Conservation (phyloP, 1,284 basidiomycete genomes). For the Mrakiaceae sp. region DNA sequence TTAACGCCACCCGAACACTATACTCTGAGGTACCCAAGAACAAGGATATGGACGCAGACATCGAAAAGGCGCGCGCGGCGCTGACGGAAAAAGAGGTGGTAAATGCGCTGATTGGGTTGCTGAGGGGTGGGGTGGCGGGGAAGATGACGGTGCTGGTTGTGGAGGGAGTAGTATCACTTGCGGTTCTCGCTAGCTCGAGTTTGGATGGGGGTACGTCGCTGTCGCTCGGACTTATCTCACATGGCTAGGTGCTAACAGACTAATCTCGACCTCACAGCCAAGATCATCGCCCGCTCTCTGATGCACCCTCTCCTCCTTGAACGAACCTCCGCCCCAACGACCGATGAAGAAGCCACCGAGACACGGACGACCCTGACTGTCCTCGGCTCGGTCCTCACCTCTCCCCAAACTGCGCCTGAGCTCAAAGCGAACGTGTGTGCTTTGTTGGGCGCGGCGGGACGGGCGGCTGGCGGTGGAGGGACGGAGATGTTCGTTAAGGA, state of each 20-base stretch:
- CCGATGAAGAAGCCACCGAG: background rate
- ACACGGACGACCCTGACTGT: background rate
- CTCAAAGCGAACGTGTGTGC: constrained; percentile 8
- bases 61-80: background rate
- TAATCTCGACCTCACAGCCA: background rate
- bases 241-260: background rate
- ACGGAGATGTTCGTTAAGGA: background rate
- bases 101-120: background rate
- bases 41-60: background rate
- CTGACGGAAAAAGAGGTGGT: constrained; percentile 1
- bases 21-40: constrained; percentile 36
- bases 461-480: background rate
- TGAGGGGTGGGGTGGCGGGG: background rate
- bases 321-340: background rate
- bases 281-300: background rate
- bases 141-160: constrained; percentile 2
- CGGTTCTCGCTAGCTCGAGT: constrained; percentile 5
- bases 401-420: background rate
- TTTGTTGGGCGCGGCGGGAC: constrained; percentile 5
- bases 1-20: constrained; percentile 60
- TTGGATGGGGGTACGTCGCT: background rate
- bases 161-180: constrained; percentile 9
- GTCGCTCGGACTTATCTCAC: background rate
- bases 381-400: background rate
- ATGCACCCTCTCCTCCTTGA: background rate